A percentile compares a stretch with the other conserved stretches of the same genome.
phyloP scores from a whole-genome alignment of 1,284 basidiomycete genomes.

The Cutaneotrichosporon dermatis region DNA sequence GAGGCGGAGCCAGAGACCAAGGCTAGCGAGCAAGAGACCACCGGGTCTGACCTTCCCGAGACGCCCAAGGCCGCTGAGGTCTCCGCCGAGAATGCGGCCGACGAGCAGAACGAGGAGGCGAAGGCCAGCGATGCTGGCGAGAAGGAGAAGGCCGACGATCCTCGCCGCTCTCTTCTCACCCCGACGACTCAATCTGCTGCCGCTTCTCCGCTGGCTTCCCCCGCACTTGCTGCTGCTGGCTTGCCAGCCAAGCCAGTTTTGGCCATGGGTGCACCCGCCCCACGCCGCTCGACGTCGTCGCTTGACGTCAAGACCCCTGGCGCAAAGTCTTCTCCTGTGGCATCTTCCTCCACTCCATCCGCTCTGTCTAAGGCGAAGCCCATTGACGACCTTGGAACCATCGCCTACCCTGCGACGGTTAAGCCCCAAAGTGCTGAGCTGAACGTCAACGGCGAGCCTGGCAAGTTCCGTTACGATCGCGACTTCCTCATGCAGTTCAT shows the following conservation, averaged over 20 bases:
- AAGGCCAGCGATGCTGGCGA: constrained; percentile 28
- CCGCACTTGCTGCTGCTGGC: constrained; percentile 41
- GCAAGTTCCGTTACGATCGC: constrained; percentile 96
- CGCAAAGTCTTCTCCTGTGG: constrained; percentile 34
- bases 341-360: constrained; percentile 50
- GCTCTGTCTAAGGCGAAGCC: constrained; percentile 68
- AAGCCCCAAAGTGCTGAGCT: constrained; percentile 79
- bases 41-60: too few relatives aligned
- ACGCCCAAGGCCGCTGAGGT: constrained; percentile 41
- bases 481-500: constrained; percentile 98
- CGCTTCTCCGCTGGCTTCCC: constrained; percentile 38
- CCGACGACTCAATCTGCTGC: constrained; percentile 29
- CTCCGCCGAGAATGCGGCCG: constrained; percentile 35
- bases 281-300: constrained; percentile 57
- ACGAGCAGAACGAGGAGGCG: constrained; percentile 26
- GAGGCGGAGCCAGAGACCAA: constrained; percentile 45
- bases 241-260: constrained; percentile 48
- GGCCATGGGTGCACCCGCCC: constrained; percentile 31
- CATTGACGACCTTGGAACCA: constrained; percentile 74
- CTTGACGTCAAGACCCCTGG: constrained; percentile 59
- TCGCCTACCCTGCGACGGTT: constrained; percentile 80
- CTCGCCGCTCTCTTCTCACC: constrained; percentile 29
- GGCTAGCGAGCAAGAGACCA: too few relatives aligned
- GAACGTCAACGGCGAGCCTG: constrained; percentile 72
- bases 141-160: constrained; percentile 31